Conservation (phyloP, 2,329 filamentous ascomycete species). For the Pseudogymnoascus sp. region DNA sequence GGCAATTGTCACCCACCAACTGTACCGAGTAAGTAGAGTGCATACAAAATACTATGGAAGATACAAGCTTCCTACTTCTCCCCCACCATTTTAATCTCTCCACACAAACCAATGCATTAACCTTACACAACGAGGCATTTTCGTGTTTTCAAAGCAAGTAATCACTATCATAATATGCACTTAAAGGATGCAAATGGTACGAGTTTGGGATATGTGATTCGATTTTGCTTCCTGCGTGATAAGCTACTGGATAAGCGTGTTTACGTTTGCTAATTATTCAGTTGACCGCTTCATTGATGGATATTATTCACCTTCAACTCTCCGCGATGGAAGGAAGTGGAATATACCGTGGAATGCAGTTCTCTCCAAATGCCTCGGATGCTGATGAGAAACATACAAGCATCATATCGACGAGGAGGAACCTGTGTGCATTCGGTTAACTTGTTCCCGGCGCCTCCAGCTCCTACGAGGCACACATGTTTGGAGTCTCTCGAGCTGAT, state of each 20-base stretch:
- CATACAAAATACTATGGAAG: too few relatives aligned
- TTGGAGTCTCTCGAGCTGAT: not conserved
- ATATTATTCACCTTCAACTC: not conserved
- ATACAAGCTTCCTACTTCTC: not conserved
- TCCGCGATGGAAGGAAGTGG: not conserved
- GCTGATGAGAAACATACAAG: not conserved
- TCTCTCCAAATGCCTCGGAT: not conserved
- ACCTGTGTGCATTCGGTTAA: not conserved
- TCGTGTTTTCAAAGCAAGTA: not conserved
- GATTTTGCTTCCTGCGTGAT: not conserved
- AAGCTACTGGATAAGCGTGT: too few relatives aligned
- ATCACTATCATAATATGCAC: not conserved
- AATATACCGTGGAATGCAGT: not conserved
- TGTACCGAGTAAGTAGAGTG: too few relatives aligned
- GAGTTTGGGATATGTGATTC: not conserved
- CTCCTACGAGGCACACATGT: not conserved
- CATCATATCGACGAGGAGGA: not conserved
- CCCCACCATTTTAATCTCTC: not conserved
- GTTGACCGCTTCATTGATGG: not conserved
- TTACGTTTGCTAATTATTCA: not conserved
- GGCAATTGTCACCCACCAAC: not conserved
- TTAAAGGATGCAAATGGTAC: not conserved
- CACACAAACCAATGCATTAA: not conserved
- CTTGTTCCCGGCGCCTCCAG: not conserved
- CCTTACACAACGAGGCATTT: not conserved